Conservation (phyloP, 2,329 filamentous ascomycete genomes). For the Furcasterigmium furcatum region DNA sequence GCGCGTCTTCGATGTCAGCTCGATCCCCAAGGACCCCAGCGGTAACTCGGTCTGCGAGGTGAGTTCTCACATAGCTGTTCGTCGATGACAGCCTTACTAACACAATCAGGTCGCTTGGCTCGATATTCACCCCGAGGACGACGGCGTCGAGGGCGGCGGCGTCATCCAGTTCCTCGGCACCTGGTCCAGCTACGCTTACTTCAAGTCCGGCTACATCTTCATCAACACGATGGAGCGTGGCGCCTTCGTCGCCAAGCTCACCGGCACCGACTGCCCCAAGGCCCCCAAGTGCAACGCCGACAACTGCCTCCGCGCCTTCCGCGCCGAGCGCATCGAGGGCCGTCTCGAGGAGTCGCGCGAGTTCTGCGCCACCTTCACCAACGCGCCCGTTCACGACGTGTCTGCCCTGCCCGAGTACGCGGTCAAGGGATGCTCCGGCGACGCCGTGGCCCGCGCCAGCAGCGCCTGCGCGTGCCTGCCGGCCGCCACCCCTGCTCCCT, state of each 20-base stretch:
- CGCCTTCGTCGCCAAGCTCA: slow-evolving; percentile 41
- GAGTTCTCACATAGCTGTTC: too few species aligned
- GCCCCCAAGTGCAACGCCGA: slow-evolving; percentile 24
- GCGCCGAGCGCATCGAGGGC: slow-evolving; percentile 25
- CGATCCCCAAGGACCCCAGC: slow-evolving; percentile 25
- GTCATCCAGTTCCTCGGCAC: slow-evolving; percentile 35
- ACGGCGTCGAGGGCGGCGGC: slow-evolving; percentile 30
- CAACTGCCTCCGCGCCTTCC: slow-evolving; percentile 32
- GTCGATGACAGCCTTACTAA: too few species aligned
- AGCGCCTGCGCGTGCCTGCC: slow-evolving; percentile 17
- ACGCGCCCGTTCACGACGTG: slow-evolving; percentile 12
- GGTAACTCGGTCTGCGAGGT: slow-evolving; percentile 33
- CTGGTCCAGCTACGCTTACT: slow-evolving; percentile 46
- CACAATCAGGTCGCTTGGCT: slow-evolving; percentile 38
- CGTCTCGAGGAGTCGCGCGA: slow-evolving; percentile 24
- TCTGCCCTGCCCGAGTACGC: slow-evolving; percentile 14
- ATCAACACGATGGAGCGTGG: slow-evolving; percentile 51
- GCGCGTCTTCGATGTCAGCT: slow-evolving; percentile 29
- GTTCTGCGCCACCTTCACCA: slow-evolving; percentile 22
- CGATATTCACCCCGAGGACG: slow-evolving; percentile 48
- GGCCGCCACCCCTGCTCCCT: slow-evolving; percentile 7
- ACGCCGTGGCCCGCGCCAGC: slow-evolving; percentile 14
- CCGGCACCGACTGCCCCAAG: slow-evolving; percentile 12
- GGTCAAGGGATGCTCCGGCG: slow-evolving; percentile 11
- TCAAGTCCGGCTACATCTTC: slow-evolving; percentile 44